A percentile compares a stretch with the other conserved stretches of the same genome.
phyloP scores from a whole-genome alignment of 176 grass and related monocot genomes.

The Dactylis glomerata region DNA sequence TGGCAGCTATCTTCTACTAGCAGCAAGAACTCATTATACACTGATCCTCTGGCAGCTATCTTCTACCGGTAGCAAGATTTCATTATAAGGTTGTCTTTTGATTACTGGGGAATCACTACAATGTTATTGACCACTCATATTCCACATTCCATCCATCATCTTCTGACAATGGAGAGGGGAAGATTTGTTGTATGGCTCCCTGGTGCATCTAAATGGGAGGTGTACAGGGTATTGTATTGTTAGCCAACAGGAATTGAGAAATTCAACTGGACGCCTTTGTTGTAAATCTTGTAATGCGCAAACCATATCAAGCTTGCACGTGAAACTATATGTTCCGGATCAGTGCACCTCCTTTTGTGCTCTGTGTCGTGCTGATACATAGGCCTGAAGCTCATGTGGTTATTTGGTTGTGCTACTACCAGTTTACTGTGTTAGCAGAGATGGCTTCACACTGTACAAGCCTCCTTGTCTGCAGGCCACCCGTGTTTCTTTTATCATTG shows the following conservation, averaged over 20 bases:
- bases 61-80: too few species aligned
- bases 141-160: background rate
- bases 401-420: background rate
- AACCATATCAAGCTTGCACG: background rate
- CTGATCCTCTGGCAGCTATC: too few species aligned
- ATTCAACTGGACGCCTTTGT: background rate
- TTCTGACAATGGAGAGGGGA: background rate
- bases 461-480: too few species aligned
- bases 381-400: background rate
- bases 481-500: too few species aligned
- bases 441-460: background rate
- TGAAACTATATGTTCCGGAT: background rate
- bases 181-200: background rate
- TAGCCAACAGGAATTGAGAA: background rate
- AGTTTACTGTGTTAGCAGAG: background rate
- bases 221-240: background rate
- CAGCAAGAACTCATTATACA: background rate
- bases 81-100: slow-evolving; percentile 6
- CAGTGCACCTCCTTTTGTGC: background rate
- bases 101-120: background rate
- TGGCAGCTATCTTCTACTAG: background rate
- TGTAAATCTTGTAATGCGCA: slow-evolving; percentile 6
- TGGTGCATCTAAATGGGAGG: slow-evolving; percentile 15
- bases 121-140: background rate
- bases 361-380: background rate